phyloP scores from a whole-genome alignment of 768 basidiomycete species.

The Phylloporus sp. region DNA sequence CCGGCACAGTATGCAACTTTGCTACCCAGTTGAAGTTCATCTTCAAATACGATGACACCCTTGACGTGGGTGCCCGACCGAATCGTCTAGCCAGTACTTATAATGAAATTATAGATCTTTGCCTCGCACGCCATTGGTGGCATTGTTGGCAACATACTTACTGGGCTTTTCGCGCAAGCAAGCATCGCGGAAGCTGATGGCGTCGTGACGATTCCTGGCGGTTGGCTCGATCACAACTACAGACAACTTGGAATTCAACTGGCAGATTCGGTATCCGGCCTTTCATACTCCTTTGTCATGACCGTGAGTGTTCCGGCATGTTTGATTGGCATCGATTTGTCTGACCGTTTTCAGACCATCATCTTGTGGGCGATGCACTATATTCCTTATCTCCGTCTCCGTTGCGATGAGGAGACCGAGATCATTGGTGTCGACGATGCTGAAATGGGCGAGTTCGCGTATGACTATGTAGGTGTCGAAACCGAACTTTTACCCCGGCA shows the following conservation, averaged over 20 bases:
- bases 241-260: slow-evolving; percentile 84
- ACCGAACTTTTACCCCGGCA: slow-evolving; percentile 37
- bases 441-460: slow-evolving; percentile 88
- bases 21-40: slow-evolving; percentile 93
- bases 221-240: slow-evolving; percentile 83
- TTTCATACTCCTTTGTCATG: slow-evolving; percentile 71
- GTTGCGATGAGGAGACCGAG: slow-evolving; percentile 61
- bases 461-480: slow-evolving; percentile 81
- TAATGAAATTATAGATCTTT: slow-evolving; percentile 59
- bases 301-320: slow-evolving; percentile 54
- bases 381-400: slow-evolving; percentile 76
- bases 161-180: slow-evolving; percentile 83
- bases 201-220: slow-evolving; percentile 59
- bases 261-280: slow-evolving; percentile 64
- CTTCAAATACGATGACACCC: slow-evolving; percentile 70
- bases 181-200: slow-evolving; percentile 82
- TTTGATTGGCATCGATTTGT: not conserved
- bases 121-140: slow-evolving; percentile 81
- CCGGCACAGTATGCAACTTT: slow-evolving; percentile 85
- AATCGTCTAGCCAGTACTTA: not conserved
- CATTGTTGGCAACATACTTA: slow-evolving; percentile 76
- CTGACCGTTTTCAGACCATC: slow-evolving; percentile 47
- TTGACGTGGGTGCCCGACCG: slow-evolving; percentile 54
- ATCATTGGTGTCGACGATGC: slow-evolving; percentile 86
- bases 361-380: slow-evolving; percentile 88